phyloP scores from a whole-genome alignment of 345 rosid species.

The Dimocarpus longan region DNA sequence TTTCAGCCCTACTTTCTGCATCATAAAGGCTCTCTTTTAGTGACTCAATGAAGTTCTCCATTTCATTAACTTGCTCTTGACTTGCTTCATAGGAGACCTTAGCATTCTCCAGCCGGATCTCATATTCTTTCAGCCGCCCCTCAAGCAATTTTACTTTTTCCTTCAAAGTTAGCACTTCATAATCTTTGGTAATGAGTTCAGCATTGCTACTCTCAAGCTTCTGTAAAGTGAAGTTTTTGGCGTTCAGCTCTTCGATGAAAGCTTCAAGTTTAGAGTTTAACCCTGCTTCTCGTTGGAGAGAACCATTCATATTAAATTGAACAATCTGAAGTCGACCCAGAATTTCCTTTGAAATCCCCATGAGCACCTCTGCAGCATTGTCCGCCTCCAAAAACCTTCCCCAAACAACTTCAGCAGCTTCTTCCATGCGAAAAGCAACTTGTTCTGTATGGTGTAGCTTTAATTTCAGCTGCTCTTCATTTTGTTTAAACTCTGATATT shows the following conservation, averaged over 20 bases:
- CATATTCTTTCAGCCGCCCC: conserved; percentile 54
- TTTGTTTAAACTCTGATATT: conserved; percentile 52
- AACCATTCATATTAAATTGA: conserved; percentile 67
- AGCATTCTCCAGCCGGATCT: conserved; percentile 46
- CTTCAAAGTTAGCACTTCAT: conserved; percentile 53
- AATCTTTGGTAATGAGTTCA: conserved; percentile 42
- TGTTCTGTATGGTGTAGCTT: conserved; percentile 81
- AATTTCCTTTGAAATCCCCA: conserved; percentile 82
- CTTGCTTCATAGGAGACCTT: conserved; percentile 56
- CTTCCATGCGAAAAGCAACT: conserved; percentile 89
- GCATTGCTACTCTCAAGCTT: conserved; percentile 49
- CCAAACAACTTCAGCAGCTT: conserved; percentile 91
- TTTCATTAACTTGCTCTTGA: conserved; percentile 70
- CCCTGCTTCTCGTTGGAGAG: conserved; percentile 64
- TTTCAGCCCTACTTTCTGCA: conserved; percentile 73
- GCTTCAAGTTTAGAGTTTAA: conserved; percentile 53
- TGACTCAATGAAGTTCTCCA: conserved; percentile 63
- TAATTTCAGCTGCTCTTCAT: conserved; percentile 74
- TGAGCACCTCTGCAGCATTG: conserved; percentile 79
- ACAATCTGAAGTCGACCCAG: conserved; percentile 62
- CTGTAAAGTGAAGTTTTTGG: conserved; percentile 50
- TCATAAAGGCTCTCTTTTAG: conserved; percentile 65
- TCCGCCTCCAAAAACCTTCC: conserved; percentile 95
- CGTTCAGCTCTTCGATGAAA: conserved; percentile 42
- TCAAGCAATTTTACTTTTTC: conserved; percentile 60